Evolutionary conservation across 768 basidiomycete genomes (phyloP).

Genomic region (Vararia minispora): DNA sequence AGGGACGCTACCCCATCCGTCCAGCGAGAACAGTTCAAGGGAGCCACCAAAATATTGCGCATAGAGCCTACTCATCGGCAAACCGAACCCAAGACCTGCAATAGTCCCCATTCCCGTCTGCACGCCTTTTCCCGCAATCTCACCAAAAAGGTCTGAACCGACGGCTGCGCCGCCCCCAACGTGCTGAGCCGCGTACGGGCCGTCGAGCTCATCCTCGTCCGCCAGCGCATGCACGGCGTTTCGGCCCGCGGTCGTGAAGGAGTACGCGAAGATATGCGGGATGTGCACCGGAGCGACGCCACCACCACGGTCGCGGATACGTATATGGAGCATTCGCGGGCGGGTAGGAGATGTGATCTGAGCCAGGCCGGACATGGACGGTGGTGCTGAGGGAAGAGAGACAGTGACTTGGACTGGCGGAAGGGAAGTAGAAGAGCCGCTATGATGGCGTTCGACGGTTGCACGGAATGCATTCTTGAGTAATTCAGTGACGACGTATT

Average conservation of each 20-base stretch:
- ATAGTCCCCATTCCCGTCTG: constrained; percentile 83
- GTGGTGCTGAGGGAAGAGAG: constrained; percentile 34
- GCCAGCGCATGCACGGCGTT: constrained; percentile 22
- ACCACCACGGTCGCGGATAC: constrained; percentile 80
- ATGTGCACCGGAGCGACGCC: constrained; percentile 69
- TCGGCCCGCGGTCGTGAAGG: constrained; percentile 76
- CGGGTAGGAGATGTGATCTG: constrained; percentile 18
- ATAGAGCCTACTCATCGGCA: constrained; percentile 72
- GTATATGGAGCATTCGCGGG: constrained; percentile 54
- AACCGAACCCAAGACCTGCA: constrained; percentile 80
- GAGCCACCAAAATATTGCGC: constrained; percentile 81
- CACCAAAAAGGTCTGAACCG: constrained; percentile 54
- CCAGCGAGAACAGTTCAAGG: constrained; percentile 67
- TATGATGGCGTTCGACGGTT: constrained; percentile 63
- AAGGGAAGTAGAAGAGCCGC: constrained; percentile 26
- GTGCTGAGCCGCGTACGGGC: constrained; percentile 67
- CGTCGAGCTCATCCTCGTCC: constrained; percentile 24
- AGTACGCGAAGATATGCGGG: constrained; percentile 79
- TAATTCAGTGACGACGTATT: constrained; percentile 85
- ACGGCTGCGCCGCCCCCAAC: constrained; percentile 63
- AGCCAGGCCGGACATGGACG: constrained; percentile 10
- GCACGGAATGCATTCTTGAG: constrained; percentile 89
- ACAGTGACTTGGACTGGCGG: constrained; percentile 67
- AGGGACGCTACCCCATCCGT: constrained; percentile 65
- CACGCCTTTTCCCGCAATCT: constrained; percentile 67